phyloP scores from a whole-genome alignment of 208 protist species.

The Crithidia brevicula region DNA sequence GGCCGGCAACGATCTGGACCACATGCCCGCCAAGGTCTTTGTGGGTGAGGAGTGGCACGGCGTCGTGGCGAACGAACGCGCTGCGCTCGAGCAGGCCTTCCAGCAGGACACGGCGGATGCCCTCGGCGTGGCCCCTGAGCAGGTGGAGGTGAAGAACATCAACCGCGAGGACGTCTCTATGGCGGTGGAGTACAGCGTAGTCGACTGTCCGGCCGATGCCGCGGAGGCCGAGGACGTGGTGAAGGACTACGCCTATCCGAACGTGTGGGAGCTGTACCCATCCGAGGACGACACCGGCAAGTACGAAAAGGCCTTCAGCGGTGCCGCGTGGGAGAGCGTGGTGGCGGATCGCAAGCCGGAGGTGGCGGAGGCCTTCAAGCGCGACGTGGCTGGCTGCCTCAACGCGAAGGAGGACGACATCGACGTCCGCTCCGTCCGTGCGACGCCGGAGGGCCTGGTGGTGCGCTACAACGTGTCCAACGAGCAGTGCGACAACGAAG shows the following conservation, averaged over 20 bases:
- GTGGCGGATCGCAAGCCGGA: conserved; percentile 17
- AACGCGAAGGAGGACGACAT: conserved; percentile 21
- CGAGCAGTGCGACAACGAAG: conserved; percentile 8
- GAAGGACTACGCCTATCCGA: conserved; percentile 51
- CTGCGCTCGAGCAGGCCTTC: conserved; percentile 42
- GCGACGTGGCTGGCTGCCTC: conserved; percentile 40
- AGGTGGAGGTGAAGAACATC: conserved; percentile 35
- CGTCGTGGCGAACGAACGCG: conserved; percentile 31
- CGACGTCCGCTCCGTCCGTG: conserved; percentile 27
- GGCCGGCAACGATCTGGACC: conserved; percentile 17
- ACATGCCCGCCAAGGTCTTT: conserved; percentile 39
- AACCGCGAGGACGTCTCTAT: conserved; percentile 20
- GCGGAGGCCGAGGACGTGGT: conserved; percentile 34
- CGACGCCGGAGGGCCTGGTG: conserved; percentile 26
- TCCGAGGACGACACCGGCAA: conserved; percentile 30
- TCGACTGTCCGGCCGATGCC: conserved; percentile 31
- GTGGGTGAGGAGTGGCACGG: conserved; percentile 55
- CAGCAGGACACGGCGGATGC: conserved; percentile 40
- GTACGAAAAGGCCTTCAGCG: conserved; percentile 35
- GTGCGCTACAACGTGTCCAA: conserved; percentile 48
- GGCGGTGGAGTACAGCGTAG: conserved; percentile 41
- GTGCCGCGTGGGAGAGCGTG: conserved; percentile 31
- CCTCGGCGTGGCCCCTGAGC: conserved; percentile 30
- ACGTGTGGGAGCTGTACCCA: conserved; percentile 47
- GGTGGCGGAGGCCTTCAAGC: conserved; percentile 45